phyloP scores from a whole-genome alignment of 2,329 filamentous ascomycete species.

The Verticillium klebahnii region DNA sequence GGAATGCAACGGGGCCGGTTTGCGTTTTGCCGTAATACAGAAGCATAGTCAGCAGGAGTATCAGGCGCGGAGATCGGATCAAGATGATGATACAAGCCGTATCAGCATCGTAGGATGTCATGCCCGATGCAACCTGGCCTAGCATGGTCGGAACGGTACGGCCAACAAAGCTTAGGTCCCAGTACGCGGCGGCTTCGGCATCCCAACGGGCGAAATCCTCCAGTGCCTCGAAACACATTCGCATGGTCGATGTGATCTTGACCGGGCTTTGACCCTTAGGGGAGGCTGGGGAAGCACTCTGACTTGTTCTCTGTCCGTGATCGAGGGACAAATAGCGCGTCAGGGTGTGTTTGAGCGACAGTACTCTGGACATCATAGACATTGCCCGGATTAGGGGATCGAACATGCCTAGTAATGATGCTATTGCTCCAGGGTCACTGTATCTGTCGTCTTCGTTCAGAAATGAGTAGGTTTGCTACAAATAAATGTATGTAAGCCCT shows the following conservation, averaged over 20 bases:
- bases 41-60: slow-evolving; percentile 22
- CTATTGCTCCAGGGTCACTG: slow-evolving; percentile 23
- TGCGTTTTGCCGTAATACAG: slow-evolving; percentile 16
- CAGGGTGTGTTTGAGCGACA: slow-evolving; percentile 11
- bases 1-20: background rate
- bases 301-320: background rate
- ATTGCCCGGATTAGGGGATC: slow-evolving; percentile 23
- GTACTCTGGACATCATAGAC: slow-evolving; percentile 23
- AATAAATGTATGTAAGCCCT: background rate
- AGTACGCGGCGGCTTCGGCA: slow-evolving; percentile 22
- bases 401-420: slow-evolving; percentile 20
- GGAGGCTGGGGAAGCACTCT: no score
- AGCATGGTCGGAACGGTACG: slow-evolving; percentile 20
- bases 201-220: slow-evolving; percentile 25
- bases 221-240: slow-evolving; percentile 21
- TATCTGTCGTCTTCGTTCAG: slow-evolving; percentile 23
- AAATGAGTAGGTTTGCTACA: slow-evolving; percentile 27
- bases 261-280: no score
- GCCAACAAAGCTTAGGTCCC: slow-evolving; percentile 23
- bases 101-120: slow-evolving; percentile 21
- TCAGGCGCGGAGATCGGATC: slow-evolving; percentile 23
- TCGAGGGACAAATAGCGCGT: background rate
- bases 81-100: slow-evolving; percentile 27
- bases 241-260: slow-evolving; percentile 1
- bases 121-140: slow-evolving; percentile 16